Percentiles rank a stretch among this genome's conserved stretches.
phyloP scores from a whole-genome alignment of 352 stramenopile genomes.

The Phytophthora megakarya region DNA sequence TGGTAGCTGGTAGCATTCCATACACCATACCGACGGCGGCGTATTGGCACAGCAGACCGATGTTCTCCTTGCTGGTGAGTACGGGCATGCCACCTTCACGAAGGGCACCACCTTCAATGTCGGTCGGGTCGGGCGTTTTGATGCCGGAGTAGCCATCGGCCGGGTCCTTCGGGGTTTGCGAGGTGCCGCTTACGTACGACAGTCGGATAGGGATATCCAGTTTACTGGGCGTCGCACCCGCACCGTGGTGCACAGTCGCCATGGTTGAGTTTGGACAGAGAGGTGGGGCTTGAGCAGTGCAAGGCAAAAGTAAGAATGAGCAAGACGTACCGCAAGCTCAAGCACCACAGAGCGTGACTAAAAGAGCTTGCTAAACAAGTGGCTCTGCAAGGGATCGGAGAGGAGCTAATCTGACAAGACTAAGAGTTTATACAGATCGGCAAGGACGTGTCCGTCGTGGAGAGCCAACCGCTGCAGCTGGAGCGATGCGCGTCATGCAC shows the following conservation, averaged over 20 bases:
- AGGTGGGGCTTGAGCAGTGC: conserved; percentile 19
- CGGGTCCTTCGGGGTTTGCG: conserved; percentile 25
- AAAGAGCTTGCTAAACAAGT: conserved; percentile 22
- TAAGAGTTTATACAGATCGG: conserved; percentile 5
- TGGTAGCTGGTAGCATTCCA: conserved; percentile 38
- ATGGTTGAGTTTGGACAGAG: conserved; percentile 13
- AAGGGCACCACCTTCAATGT: conserved; percentile 49
- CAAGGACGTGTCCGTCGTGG: conserved; percentile 12
- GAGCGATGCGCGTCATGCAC: conserved; percentile 6
- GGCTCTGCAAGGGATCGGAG: conserved; percentile 1
- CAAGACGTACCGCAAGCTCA: not conserved
- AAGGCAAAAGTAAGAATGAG: conserved; percentile 31
- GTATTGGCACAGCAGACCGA: conserved; percentile 57
- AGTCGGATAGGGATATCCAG: conserved; percentile 38
- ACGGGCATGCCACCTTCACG: conserved; percentile 40
- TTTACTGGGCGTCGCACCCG: conserved; percentile 30
- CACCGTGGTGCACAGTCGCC: conserved; percentile 28
- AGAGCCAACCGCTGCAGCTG: conserved; percentile 14
- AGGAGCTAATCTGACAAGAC: conserved; percentile 16
- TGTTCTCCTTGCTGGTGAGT: conserved; percentile 44
- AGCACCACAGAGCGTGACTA: not conserved
- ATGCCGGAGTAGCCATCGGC: conserved; percentile 29
- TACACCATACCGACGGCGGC: conserved; percentile 55
- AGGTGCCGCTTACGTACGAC: conserved; percentile 44
- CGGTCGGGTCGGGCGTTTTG: conserved; percentile 31